A percentile compares a stretch with the other conserved stretches of the same genome.
Conservation (phyloP, 2,329 filamentous ascomycete genomes). For the Atkinsonella texensis region DNA sequence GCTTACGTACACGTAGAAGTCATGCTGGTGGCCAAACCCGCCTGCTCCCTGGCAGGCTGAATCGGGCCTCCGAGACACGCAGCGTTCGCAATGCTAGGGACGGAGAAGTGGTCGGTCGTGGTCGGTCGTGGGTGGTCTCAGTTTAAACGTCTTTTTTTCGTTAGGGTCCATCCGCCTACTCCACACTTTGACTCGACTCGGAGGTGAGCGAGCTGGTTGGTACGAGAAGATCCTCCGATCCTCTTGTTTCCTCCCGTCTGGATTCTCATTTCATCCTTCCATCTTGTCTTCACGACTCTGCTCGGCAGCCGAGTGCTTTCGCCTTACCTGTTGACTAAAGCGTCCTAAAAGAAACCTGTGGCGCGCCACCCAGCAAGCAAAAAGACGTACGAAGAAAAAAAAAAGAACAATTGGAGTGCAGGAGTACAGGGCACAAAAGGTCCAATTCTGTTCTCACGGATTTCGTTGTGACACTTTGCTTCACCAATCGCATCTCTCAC, state of each 20-base stretch:
- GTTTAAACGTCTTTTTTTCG: background rate
- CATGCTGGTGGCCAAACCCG: background rate
- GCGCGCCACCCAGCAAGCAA: background rate
- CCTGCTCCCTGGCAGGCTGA: background rate
- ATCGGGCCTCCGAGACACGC: background rate
- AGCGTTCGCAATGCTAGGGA: background rate
- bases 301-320: slow-evolving; percentile 1
- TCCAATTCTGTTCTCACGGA: background rate
- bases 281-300: slow-evolving; percentile 2
- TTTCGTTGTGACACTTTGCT: background rate
- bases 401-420: background rate
- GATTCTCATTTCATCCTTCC: background rate
- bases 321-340: background rate
- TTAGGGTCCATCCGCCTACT: background rate
- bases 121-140: background rate
- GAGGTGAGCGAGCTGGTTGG: slow-evolving; percentile 2
- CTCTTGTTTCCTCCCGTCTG: background rate
- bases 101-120: background rate
- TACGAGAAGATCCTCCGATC: slow-evolving; percentile 5
- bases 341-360: background rate
- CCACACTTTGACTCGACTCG: background rate
- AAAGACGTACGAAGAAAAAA: background rate
- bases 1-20: background rate
- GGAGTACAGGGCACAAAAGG: too few relatives aligned
- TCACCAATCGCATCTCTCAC: background rate